Evolutionary conservation across 1,284 basidiomycete genomes (phyloP).

Genomic region (Mycena sp.): DNA sequence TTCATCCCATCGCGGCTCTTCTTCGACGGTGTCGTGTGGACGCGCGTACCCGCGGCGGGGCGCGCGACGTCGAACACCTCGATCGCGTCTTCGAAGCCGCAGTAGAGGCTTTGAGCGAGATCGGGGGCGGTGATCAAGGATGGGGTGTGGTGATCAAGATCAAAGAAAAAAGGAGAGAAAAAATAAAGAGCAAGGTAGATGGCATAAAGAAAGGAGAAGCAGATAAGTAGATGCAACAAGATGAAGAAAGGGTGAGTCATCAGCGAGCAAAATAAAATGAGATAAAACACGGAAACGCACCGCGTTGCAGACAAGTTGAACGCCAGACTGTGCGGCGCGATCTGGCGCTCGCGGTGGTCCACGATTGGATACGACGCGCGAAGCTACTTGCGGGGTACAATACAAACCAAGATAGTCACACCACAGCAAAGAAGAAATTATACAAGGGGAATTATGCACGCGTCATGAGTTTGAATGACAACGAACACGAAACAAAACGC

Average conservation of each 20-base stretch:
- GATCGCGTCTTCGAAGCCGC: constrained; percentile 89
- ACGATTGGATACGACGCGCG: constrained; percentile 92
- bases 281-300: constrained; percentile 54
- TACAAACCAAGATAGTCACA: too few relatives aligned
- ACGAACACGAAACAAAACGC: constrained; percentile 38
- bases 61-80: constrained; percentile 85
- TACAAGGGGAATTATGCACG: background rate
- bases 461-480: too few relatives aligned
- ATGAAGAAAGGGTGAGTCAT: too few relatives aligned
- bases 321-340: constrained; percentile 84
- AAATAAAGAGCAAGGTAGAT: too few relatives aligned
- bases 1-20: constrained; percentile 87
- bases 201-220: too few relatives aligned
- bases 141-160: too few relatives aligned
- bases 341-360: constrained; percentile 88
- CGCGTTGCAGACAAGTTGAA: constrained; percentile 77
- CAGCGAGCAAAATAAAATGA: background rate
- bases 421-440: too few relatives aligned
- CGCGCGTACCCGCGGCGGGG: constrained; percentile 78
- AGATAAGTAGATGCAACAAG: too few relatives aligned
- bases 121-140: too few relatives aligned
- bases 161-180: too few relatives aligned
- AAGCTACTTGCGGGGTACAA: too few relatives aligned
- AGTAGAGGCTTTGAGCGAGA: constrained; percentile 93
- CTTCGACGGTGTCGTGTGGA: constrained; percentile 80